Percentiles rank a stretch among this genome's conserved stretches.
These are phyloP conservation scores for Naganishia sp. DNA, from an alignment of 1,284 basidiomycete species.

Conservation along the genomic window DNA sequence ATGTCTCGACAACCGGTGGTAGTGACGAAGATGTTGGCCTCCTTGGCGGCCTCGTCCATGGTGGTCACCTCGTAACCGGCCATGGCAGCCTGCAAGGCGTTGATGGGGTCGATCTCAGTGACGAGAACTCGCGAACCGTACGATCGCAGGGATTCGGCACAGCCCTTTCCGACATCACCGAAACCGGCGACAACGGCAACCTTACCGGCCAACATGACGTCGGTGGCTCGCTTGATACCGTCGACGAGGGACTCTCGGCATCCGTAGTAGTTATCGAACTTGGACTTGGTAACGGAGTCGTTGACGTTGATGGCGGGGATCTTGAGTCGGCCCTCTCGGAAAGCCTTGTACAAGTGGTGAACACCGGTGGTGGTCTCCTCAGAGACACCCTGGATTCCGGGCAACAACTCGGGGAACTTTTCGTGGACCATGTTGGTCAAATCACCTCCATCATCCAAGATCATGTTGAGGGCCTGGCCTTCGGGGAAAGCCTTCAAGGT, in stretches of 20 bases:
- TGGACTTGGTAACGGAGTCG: slow-evolving; percentile 99
- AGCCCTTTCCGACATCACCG: slow-evolving; percentile 99
- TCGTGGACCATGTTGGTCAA: slow-evolving; percentile 93
- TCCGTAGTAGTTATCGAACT: slow-evolving; percentile 87
- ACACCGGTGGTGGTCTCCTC: slow-evolving; percentile 99
- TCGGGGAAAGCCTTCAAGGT: slow-evolving; percentile 70
- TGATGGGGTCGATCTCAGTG: slow-evolving; percentile 99
- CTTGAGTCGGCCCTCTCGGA: slow-evolving; percentile 94
- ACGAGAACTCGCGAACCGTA: slow-evolving; percentile 96
- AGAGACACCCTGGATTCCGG: slow-evolving; percentile 86
- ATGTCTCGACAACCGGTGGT: slow-evolving; percentile 99
- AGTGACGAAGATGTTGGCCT: slow-evolving; percentile 93
- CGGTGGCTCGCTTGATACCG: slow-evolving; percentile 99
- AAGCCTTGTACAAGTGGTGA: slow-evolving; percentile 97
- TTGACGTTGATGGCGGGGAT: slow-evolving; percentile 99
- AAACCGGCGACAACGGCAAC: slow-evolving; percentile 98
- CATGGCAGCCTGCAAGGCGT: slow-evolving; percentile 95
- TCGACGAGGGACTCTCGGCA: slow-evolving; percentile 99
- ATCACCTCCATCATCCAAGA: slow-evolving; percentile 98
- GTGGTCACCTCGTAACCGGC: slow-evolving; percentile 95
- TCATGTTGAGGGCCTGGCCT: slow-evolving; percentile 93
- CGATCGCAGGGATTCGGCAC: slow-evolving; percentile 93
- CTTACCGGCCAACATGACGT: slow-evolving; percentile 99
- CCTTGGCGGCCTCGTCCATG: slow-evolving; percentile 93
- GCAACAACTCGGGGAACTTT: slow-evolving; percentile 87